Evolutionary conservation across 352 stramenopile genomes (phyloP).

Genomic region (Pythium monospermum): DNA sequence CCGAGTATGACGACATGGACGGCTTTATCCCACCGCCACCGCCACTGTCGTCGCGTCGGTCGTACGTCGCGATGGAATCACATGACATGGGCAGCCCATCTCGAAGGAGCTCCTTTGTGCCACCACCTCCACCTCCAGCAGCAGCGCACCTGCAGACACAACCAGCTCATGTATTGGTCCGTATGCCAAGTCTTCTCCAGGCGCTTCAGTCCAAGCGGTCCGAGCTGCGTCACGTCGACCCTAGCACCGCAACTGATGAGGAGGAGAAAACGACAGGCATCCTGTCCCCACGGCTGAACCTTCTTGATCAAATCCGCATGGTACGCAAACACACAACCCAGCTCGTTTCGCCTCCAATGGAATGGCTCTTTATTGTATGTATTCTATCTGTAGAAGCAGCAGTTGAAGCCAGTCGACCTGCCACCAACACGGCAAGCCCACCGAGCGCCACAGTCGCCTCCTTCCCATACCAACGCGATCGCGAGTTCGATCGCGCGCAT

Average conservation of each 20-base stretch:
- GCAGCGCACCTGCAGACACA: neutral
- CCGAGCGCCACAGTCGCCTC: conserved; percentile 1
- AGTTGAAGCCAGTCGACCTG: conserved; percentile 32
- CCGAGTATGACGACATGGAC: neutral
- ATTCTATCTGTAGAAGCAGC: conserved; percentile 30
- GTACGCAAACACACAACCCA: no score
- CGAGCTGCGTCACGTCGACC: conserved; percentile 10
- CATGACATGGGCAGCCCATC: neutral
- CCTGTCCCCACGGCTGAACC: conserved; percentile 21
- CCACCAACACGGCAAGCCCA: conserved; percentile 10
- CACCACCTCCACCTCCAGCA: conserved; percentile 6
- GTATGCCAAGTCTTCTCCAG: conserved; percentile 7
- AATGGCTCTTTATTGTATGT: neutral
- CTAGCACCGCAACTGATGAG: neutral
- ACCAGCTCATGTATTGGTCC: neutral
- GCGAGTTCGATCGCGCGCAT: conserved; percentile 57
- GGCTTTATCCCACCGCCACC: conserved; percentile 12
- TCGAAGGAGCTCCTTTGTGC: conserved; percentile 6
- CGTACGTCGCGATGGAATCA: no score
- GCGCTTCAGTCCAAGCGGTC: conserved; percentile 8
- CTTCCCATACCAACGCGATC: conserved; percentile 26
- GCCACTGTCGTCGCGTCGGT: conserved; percentile 18
- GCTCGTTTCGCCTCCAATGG: no score
- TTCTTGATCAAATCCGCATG: conserved; percentile 50
- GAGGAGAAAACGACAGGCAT: neutral